Base-by-base conservation (phyloP, 768 basidiomycete species). In the Suillus paluster region DNA sequence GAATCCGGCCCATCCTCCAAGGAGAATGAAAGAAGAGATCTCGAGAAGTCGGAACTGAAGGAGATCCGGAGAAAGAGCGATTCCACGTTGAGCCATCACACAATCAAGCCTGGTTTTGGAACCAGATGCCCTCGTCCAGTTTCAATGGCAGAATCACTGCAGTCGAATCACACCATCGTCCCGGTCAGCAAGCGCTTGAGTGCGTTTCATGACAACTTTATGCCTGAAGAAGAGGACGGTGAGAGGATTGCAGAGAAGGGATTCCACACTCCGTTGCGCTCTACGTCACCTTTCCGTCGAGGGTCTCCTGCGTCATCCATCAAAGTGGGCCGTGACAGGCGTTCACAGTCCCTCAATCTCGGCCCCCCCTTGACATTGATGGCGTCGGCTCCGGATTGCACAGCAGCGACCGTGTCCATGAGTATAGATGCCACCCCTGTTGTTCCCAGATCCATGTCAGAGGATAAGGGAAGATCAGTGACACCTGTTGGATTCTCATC, bases 11-110 rank as follows among this genome's bases (percentile, higher is more conserved):
- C 59, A 58, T 61, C 58, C 36, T 61, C 58, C 36, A 71, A 69
- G 63, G 72, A 69, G 64, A 71, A 63, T 38, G 70, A 68, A 49
- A 65, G 63, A 66, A 78, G 68, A 54, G 75, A 77, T 33, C 60
- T 66, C 30, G 76, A 75, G 49, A 67, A 76, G 70, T 68, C 63
- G 46, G 81, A 84, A 50, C 72, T 72, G 68, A 92, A 89, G 77
- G 91, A 93, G 64, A 80, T 81, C 36, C 90, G 91, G 88, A 79
- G 91, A 68, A 91, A 90, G 76, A 92, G 91, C 67, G 91, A 94
- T 73, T 87, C 91, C 7, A 92, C 90, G n/a, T 85, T 88, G 70
- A 88, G 90, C 68, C 86, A 88, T 70, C 84, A 84, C 64, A 92
- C 91, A 21, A 84, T 91, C 60, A 84, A 90, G 34, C 84, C 87